Conservation (phyloP, 2,329 filamentous ascomycete genomes). For the Tolypocladium ovalisporum region DNA sequence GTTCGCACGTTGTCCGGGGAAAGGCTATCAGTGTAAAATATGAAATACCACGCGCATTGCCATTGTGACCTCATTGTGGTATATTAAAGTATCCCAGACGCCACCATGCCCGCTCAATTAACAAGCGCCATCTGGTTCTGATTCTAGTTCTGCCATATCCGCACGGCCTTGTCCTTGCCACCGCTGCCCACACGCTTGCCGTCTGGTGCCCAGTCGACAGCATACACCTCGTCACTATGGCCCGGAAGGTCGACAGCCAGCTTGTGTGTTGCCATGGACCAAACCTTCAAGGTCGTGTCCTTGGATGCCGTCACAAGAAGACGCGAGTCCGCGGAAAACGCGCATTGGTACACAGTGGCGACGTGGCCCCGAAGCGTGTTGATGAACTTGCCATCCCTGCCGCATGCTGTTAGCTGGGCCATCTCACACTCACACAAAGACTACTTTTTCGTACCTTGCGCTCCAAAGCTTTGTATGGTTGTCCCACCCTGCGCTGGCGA, state of each 20-base stretch:
- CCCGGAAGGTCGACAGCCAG: conserved; percentile 72
- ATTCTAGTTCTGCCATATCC: conserved; percentile 51
- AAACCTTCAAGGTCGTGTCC: conserved; percentile 89
- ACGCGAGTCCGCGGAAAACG: conserved; percentile 87
- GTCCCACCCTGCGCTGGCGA: conserved; percentile 85
- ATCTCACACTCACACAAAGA: not conserved
- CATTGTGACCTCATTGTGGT: not conserved
- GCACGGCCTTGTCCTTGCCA: conserved; percentile 77
- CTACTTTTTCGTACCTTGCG: conserved; percentile 41
- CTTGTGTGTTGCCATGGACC: conserved; percentile 81
- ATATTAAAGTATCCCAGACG: not conserved
- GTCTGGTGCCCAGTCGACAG: conserved; percentile 90
- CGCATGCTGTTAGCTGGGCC: conserved; percentile 14
- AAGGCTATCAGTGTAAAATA: not conserved
- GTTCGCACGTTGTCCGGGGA: not conserved
- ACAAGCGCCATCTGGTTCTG: not conserved
- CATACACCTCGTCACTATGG: conserved; percentile 87
- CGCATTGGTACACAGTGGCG: conserved; percentile 82
- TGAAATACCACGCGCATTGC: not conserved
- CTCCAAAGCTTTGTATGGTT: conserved; percentile 94
- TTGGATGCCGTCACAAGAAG: conserved; percentile 79
- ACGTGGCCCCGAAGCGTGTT: conserved; percentile 81
- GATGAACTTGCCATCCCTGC: conserved; percentile 63
- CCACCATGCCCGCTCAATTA: not conserved
- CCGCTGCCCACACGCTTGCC: conserved; percentile 83